Conservation (phyloP, 208 protist species). For the Acanthamoeba healyi region DNA sequence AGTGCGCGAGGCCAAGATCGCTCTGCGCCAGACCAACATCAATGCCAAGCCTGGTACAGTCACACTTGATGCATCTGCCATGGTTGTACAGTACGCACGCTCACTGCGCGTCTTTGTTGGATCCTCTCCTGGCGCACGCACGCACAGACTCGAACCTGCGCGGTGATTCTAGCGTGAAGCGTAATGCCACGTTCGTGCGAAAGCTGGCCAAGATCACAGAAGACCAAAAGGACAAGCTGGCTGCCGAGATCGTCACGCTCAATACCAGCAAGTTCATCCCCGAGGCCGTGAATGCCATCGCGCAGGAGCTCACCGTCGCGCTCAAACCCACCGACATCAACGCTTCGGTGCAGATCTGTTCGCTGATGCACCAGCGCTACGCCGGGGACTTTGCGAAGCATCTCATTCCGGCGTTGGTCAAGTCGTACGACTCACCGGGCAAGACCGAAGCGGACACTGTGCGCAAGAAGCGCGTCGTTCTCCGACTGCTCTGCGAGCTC, state of each 20-base stretch:
- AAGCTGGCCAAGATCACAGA: slow-evolving; percentile 84
- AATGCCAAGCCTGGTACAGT: slow-evolving; percentile 24
- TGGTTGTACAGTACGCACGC: too few species aligned
- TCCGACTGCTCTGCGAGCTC: slow-evolving; percentile 82
- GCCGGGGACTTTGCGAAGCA: slow-evolving; percentile 78
- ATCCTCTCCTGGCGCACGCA: too few species aligned
- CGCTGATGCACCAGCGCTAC: slow-evolving; percentile 86
- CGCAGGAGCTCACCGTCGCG: slow-evolving; percentile 80
- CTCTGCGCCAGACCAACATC: slow-evolving; percentile 22
- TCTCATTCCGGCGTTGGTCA: slow-evolving; percentile 75
- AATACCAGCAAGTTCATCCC: slow-evolving; percentile 87
- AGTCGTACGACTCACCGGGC: slow-evolving; percentile 50
- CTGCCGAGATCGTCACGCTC: slow-evolving; percentile 80
- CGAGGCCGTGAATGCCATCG: slow-evolving; percentile 85
- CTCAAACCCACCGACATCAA: slow-evolving; percentile 76
- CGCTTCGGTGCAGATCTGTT: slow-evolving; percentile 80
- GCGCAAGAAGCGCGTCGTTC: slow-evolving; percentile 73
- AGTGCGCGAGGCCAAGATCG: slow-evolving; percentile 52
- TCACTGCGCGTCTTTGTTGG: too few species aligned
- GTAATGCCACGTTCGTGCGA: slow-evolving; percentile 85
- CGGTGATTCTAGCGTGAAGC: slow-evolving; percentile 81
- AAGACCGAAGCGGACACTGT: slow-evolving; percentile 80
- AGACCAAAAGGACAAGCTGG: slow-evolving; percentile 79
- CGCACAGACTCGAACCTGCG: slow-evolving; percentile 47
- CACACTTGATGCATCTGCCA: too few species aligned